Evolutionary conservation across 73 alveolate species (phyloP).

Genomic region (Stentor roeselii): DNA sequence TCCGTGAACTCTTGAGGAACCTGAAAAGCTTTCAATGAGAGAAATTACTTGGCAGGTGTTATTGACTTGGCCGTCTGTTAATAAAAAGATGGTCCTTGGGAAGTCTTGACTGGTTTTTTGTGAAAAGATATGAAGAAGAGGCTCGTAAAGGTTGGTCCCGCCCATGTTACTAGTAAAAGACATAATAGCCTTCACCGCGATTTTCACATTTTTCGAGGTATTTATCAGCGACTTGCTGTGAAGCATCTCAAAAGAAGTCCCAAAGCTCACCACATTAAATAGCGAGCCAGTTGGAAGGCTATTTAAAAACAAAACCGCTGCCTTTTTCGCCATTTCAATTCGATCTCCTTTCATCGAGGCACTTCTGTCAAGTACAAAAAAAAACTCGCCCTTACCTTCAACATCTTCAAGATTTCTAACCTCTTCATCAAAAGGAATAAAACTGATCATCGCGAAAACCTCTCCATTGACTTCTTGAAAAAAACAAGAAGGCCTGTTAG

Average conservation of each 20-base stretch:
- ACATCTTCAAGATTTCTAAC: neutral
- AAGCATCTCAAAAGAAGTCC: constrained; percentile 45
- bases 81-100: constrained; percentile 71
- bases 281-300: constrained; percentile 66
- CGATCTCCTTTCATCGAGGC: constrained; percentile 83
- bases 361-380: constrained; percentile 73
- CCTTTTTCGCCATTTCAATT: constrained; percentile 62
- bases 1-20: constrained; percentile 40
- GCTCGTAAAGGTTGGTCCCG: constrained; percentile 84
- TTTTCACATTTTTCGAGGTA: constrained; percentile 41
- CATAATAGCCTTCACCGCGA: constrained; percentile 37
- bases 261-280: constrained; percentile 63
- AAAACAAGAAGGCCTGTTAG: neutral
- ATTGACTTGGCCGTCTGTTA: constrained; percentile 93
- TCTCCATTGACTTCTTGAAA: neutral
- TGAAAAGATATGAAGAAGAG: constrained; percentile 44
- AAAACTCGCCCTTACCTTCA: constrained; percentile 45
- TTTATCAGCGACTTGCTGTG: constrained; percentile 54
- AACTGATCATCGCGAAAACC: neutral
- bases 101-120: constrained; percentile 20
- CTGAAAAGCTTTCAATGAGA: constrained; percentile 41
- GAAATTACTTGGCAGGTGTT: constrained; percentile 61
- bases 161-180: constrained; percentile 65
- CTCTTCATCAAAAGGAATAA: constrained; percentile 7
- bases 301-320: constrained; percentile 66